Conservation (phyloP, 2,329 filamentous ascomycete genomes). For the Beauveria bassiana region DNA sequence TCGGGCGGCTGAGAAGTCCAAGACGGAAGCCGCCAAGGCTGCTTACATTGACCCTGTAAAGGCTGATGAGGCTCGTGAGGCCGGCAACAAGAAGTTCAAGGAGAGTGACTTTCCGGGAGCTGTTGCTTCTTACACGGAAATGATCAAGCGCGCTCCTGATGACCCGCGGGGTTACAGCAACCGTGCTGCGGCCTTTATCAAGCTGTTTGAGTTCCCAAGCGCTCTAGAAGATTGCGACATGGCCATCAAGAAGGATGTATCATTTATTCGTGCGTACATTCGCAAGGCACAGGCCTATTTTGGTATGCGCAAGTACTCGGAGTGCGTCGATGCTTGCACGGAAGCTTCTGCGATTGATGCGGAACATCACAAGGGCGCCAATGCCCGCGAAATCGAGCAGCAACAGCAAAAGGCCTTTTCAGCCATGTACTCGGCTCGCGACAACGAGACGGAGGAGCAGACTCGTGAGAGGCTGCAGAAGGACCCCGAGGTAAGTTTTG, state of each 20-base stretch:
- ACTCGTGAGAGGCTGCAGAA: slow-evolving; percentile 83
- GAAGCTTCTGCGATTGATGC: slow-evolving; percentile 73
- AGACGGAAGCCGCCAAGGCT: slow-evolving; percentile 65
- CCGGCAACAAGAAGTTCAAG: slow-evolving; percentile 97
- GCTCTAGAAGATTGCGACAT: slow-evolving; percentile 87
- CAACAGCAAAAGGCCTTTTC: slow-evolving; percentile 88
- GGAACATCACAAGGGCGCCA: slow-evolving; percentile 60
- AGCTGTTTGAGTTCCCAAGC: slow-evolving; percentile 90
- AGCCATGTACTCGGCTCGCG: slow-evolving; percentile 82
- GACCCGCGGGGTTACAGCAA: slow-evolving; percentile 96
- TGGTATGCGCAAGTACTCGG: slow-evolving; percentile 97
- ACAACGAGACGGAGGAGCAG: slow-evolving; percentile 94
- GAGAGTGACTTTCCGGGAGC: slow-evolving; percentile 91
- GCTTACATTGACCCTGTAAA: slow-evolving; percentile 86
- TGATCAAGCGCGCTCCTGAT: slow-evolving; percentile 90
- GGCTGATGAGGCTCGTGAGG: slow-evolving; percentile 89
- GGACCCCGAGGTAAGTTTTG: slow-evolving; percentile 71
- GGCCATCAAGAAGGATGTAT: slow-evolving; percentile 83
- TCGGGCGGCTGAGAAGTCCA: slow-evolving; percentile 79
- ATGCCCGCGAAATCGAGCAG: slow-evolving; percentile 84
- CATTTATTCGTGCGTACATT: slow-evolving; percentile 93
- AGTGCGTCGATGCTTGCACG: slow-evolving; percentile 81
- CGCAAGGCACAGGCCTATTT: slow-evolving; percentile 93
- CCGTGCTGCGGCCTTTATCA: slow-evolving; percentile 92
- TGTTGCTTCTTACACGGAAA: slow-evolving; percentile 89